Base-by-base conservation (phyloP, 768 basidiomycete species). In the Mycena belliarum region DNA sequence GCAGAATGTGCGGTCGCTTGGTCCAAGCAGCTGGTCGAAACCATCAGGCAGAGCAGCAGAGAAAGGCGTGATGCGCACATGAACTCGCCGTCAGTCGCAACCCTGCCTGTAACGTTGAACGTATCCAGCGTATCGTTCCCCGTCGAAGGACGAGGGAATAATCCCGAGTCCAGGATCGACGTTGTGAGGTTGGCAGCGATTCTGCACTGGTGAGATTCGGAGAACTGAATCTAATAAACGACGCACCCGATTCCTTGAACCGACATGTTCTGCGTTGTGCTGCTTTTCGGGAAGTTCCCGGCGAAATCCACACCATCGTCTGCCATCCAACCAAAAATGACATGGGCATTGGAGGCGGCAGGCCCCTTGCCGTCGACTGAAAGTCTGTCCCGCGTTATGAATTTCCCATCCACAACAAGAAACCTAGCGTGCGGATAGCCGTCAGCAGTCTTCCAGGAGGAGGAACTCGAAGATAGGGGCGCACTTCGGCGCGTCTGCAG, bases 251-350 rank as follows among this genome's bases (percentile, higher is more conserved):
- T 66, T 3, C 65, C 59, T 32, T 55, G 35, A 18, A 68, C 46
- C 4, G 66, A 65, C 11, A 49, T 49, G 12, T 24, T 48, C n/a
- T 63, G 60, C 14, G 65, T 57, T 38, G 58, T 55, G 25, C 24
- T 46, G 23, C 52, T 57, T 32, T 63, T 55, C 10, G 78, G 76
- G 44, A 20, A 63, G 50, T 72, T 74, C 2, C 75, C 73, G 28
- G 77, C 70, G 61, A 82, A 79, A 38, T 78, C 75, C 0, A 77
- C 70, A 0, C 81, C 82, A 61, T 82, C 81, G 55, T 80, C 80
- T 20, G 76, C 68, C 77, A 80, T 81, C 73, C 75, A 77, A 1
- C 81, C 81, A 58, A 78, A 77, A 57, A 83, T 73, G 38, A 77
- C 73, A 52, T 79, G 79, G 1, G 76, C 80, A 24, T 76, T 67